These are phyloP conservation scores for Diaporthe ilicicola DNA, from an alignment of 2,329 filamentous ascomycete genomes.

Conservation along the genomic window DNA sequence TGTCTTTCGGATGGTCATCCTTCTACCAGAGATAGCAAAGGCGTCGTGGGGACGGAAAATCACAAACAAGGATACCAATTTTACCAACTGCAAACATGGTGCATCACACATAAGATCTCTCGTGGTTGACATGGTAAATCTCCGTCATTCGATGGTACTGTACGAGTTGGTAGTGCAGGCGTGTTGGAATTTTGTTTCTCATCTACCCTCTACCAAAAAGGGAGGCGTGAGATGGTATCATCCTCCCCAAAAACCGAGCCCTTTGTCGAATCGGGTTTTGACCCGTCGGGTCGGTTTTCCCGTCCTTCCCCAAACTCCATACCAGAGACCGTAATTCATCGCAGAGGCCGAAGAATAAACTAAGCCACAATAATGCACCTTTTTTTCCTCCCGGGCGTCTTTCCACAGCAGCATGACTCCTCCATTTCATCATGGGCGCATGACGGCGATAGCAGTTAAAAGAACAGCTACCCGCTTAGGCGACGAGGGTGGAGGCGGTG, in stretches of 20 bases:
- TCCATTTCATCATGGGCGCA: slow-evolving; percentile 40
- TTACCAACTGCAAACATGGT: background rate
- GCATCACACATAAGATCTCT: background rate
- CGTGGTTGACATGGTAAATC: background rate
- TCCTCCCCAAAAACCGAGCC: slow-evolving; percentile 7
- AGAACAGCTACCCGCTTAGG: slow-evolving; percentile 65
- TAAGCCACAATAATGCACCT: slow-evolving; percentile 34
- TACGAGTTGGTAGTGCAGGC: slow-evolving; percentile 17
- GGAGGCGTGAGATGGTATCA: slow-evolving; percentile 6
- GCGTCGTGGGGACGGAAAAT: background rate
- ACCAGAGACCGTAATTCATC: slow-evolving; percentile 38
- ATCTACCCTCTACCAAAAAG: slow-evolving; percentile 24
- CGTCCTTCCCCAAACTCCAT: slow-evolving; percentile 53
- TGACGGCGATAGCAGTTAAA: slow-evolving; percentile 30
- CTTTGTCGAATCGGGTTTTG: background rate
- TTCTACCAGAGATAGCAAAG: background rate
- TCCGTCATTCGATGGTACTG: background rate
- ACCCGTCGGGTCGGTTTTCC: slow-evolving; percentile 5
- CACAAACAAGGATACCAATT: slow-evolving; percentile 1
- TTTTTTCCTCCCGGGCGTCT: slow-evolving; percentile 12
- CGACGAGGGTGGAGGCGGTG: slow-evolving; percentile 92
- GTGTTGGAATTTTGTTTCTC: slow-evolving; percentile 15
- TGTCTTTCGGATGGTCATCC: background rate
- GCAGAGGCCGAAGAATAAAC: slow-evolving; percentile 9
- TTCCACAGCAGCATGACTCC: background rate